Percentiles rank a stretch among this genome's conserved stretches.
phyloP scores from a whole-genome alignment of 306 rosid species.

The Lotus japonicus region DNA sequence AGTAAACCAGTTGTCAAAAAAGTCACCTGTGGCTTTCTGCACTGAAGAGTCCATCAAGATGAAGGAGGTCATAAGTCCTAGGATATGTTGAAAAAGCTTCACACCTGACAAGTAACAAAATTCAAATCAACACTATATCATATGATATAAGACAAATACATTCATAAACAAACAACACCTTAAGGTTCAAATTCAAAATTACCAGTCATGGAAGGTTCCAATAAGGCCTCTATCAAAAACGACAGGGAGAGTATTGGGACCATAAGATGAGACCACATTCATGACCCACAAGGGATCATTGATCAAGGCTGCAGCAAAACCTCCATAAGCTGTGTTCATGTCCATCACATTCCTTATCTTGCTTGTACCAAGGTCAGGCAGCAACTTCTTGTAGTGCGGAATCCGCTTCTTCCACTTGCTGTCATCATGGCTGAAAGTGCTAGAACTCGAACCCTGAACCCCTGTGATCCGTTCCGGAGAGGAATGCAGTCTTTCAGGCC shows the following conservation, averaged over 20 bases:
- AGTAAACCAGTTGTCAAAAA: not conserved
- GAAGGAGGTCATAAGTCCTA: conserved; percentile 91
- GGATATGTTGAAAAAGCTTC: conserved; percentile 98
- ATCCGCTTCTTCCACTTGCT: conserved; percentile 76
- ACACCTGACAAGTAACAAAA: conserved; percentile 57
- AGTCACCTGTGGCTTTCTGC: conserved; percentile 89
- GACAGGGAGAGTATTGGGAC: conserved; percentile 71
- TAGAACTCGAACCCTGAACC: conserved; percentile 53
- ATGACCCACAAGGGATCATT: conserved; percentile 93
- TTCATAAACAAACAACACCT: not conserved
- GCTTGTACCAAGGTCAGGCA: conserved; percentile 70
- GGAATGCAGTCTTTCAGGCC: conserved; percentile 71
- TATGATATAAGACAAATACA: not conserved
- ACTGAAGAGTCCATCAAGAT: conserved; percentile 86
- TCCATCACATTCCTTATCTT: conserved; percentile 94
- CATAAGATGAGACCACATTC: conserved; percentile 94
- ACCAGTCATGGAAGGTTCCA: conserved; percentile 96
- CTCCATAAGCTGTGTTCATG: conserved; percentile 87
- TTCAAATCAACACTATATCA: conserved; percentile 18
- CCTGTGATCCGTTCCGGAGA: conserved; percentile 61
- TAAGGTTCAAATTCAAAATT: conserved; percentile 10
- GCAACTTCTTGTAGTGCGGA: conserved; percentile 81
- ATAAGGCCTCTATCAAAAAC: conserved; percentile 90
- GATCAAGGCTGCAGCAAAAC: conserved; percentile 73
- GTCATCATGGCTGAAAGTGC: conserved; percentile 65